Evolutionary conservation across 2,329 filamentous ascomycete species (phyloP).

Genomic region (Colletotrichum gigasporum): DNA sequence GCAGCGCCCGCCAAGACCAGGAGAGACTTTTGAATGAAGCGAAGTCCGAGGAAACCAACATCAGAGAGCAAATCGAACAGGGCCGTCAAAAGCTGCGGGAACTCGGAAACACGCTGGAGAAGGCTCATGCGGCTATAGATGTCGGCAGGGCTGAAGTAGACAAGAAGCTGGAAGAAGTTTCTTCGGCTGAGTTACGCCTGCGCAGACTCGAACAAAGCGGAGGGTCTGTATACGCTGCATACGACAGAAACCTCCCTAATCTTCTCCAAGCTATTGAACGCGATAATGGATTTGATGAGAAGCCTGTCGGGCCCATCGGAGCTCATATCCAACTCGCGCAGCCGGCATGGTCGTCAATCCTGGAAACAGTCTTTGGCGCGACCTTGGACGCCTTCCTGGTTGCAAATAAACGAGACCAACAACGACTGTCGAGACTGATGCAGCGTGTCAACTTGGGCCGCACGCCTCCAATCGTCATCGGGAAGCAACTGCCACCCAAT

Average conservation of each 20-base stretch:
- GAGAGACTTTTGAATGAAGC: slow-evolving; percentile 33
- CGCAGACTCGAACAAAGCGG: slow-evolving; percentile 24
- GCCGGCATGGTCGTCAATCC: slow-evolving; percentile 82
- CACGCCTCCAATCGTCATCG: slow-evolving; percentile 71
- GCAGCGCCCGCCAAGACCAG: slow-evolving; percentile 70
- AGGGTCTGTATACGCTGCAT: slow-evolving; percentile 71
- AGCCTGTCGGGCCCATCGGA: slow-evolving; percentile 87
- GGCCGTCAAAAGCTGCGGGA: not conserved
- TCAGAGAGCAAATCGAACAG: slow-evolving; percentile 28
- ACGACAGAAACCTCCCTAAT: slow-evolving; percentile 67
- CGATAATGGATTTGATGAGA: slow-evolving; percentile 74
- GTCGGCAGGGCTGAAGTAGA: slow-evolving; percentile 1
- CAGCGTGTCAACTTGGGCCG: slow-evolving; percentile 56
- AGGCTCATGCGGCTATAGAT: slow-evolving; percentile 1
- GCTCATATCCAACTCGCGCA: slow-evolving; percentile 79
- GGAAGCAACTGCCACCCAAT: slow-evolving; percentile 63
- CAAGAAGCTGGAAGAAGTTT: slow-evolving; percentile 34
- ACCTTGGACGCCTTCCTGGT: slow-evolving; percentile 83
- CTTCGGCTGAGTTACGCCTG: slow-evolving; percentile 19
- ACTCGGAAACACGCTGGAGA: not conserved
- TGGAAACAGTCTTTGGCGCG: slow-evolving; percentile 81
- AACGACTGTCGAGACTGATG: slow-evolving; percentile 74
- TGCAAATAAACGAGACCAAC: slow-evolving; percentile 78
- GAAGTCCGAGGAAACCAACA: slow-evolving; percentile 30
- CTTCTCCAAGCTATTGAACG: slow-evolving; percentile 75